Evolutionary conservation across 2,329 filamentous ascomycete genomes (phyloP).

Genomic region (Bipolaris cookei): DNA sequence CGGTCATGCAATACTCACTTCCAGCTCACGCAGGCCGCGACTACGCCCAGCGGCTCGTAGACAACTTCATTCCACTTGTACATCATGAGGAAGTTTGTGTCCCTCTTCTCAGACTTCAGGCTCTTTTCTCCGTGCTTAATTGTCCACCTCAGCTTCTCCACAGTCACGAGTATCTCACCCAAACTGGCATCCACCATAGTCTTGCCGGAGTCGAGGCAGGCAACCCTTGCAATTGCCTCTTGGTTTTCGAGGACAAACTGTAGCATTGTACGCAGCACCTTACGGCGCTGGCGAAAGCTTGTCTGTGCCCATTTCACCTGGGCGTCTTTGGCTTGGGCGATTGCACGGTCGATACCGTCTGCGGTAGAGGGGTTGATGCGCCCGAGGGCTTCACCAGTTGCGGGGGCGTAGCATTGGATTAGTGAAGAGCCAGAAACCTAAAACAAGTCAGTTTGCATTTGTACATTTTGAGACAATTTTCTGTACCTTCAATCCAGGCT

Average conservation of each 20-base stretch:
- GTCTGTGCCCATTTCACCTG: constrained; percentile 80
- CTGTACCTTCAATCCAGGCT: constrained; percentile 65
- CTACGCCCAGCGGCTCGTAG: constrained; percentile 92
- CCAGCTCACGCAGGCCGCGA: constrained; percentile 93
- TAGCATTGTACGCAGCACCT: constrained; percentile 80
- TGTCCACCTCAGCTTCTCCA: constrained; percentile 94
- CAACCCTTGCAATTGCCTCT: constrained; percentile 81
- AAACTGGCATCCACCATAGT: constrained; percentile 93
- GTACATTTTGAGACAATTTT: neutral
- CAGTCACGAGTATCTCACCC: constrained; percentile 92
- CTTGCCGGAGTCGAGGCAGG: constrained; percentile 93
- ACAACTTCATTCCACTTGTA: constrained; percentile 91
- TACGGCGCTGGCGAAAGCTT: constrained; percentile 75
- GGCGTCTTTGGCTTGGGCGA: constrained; percentile 74
- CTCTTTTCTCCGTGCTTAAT: constrained; percentile 87
- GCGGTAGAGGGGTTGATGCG: constrained; percentile 77
- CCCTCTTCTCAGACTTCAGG: constrained; percentile 71
- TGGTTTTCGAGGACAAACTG: constrained; percentile 88
- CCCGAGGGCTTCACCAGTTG: constrained; percentile 84
- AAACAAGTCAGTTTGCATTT: constrained; percentile 9
- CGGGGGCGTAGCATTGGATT: constrained; percentile 87
- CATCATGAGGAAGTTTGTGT: constrained; percentile 90
- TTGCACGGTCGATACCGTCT: constrained; percentile 77
- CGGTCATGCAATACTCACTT: constrained; percentile 67
- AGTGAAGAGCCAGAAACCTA: constrained; percentile 67